Evolutionary conservation across 306 rosid species (phyloP).

Genomic region (Medicago arabica): DNA sequence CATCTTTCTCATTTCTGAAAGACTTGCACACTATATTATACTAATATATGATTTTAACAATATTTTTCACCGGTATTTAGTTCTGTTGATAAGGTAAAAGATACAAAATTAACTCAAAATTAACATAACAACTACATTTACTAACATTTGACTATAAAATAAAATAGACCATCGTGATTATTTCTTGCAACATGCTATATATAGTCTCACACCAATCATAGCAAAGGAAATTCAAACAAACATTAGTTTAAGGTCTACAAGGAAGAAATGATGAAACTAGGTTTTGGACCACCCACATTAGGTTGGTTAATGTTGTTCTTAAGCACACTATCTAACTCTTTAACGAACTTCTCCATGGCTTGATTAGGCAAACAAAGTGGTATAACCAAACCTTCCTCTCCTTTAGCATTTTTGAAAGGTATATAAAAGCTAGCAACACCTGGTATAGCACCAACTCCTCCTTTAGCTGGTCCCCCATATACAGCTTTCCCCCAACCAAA

Average conservation of each 20-base stretch:
- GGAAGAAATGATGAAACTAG: background rate
- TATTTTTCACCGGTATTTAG: no score
- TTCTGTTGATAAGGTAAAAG: no score
- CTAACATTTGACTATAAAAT: no score
- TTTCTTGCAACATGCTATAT: background rate
- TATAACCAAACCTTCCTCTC: conserved; percentile 19
- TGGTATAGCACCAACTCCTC: background rate
- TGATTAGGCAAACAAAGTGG: conserved; percentile 15
- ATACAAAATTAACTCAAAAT: no score
- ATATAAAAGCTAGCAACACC: conserved; percentile 1
- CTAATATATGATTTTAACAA: no score
- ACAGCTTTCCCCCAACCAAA: conserved; percentile 53
- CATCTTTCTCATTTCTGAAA: no score
- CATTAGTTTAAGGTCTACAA: background rate
- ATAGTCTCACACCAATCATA: background rate
- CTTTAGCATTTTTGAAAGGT: conserved; percentile 30
- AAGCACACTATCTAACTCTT: conserved; percentile 16
- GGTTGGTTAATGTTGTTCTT: background rate
- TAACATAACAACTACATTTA: no score
- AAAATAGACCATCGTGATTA: background rate
- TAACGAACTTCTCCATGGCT: conserved; percentile 16
- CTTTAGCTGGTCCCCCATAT: conserved; percentile 22
- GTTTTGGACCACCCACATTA: background rate
- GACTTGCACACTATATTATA: no score
- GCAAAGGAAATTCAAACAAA: conserved; percentile 5